Evolutionary conservation across 306 rosid species (phyloP).

Genomic region (Prunus mume): DNA sequence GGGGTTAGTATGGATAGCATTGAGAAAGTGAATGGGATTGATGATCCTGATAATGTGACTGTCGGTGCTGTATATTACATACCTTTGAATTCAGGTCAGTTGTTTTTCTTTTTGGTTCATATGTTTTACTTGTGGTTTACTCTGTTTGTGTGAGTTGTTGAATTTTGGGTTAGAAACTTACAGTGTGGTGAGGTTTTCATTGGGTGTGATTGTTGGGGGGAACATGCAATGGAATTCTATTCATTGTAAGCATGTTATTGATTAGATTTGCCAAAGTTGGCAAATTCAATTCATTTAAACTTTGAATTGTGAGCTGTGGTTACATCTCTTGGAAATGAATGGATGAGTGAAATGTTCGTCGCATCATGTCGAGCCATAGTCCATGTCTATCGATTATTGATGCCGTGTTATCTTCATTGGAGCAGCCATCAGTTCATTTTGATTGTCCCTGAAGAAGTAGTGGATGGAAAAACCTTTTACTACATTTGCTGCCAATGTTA

Average conservation of each 20-base stretch:
- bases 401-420: too few species aligned
- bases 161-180: not conserved
- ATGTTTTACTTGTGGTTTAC: conserved; percentile 9
- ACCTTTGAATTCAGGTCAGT: conserved; percentile 88
- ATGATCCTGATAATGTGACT: conserved; percentile 76
- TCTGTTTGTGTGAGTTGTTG: conserved; percentile 4
- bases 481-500: not conserved
- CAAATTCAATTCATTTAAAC: not conserved
- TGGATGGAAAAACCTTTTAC: not conserved
- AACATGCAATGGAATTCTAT: not conserved
- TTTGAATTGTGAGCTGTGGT: not conserved
- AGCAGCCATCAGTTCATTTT: too few species aligned
- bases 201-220: not conserved
- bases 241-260: not conserved
- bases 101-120: not conserved
- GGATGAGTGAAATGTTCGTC: not conserved
- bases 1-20: conserved; percentile 97
- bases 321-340: not conserved
- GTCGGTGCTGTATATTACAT: conserved; percentile 81
- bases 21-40: conserved; percentile 74
- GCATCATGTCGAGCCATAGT: not conserved
- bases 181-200: not conserved
- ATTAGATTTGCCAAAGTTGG: not conserved
- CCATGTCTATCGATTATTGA: too few species aligned
- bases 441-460: too few species aligned